Evolutionary conservation across 2,329 filamentous ascomycete genomes (phyloP).

Genomic region (Cercospora sojina): DNA sequence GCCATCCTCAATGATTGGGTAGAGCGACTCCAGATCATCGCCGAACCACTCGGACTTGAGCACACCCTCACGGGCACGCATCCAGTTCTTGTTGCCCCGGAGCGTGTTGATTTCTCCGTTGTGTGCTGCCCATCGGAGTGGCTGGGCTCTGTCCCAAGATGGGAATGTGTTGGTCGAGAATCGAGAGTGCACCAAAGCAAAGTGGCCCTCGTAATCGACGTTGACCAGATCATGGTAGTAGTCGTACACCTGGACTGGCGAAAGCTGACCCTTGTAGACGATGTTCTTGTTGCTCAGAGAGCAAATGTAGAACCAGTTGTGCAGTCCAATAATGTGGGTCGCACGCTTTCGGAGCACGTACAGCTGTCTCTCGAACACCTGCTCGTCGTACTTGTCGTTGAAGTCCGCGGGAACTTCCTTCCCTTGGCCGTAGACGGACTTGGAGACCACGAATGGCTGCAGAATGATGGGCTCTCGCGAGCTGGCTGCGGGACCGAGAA

Average conservation of each 20-base stretch:
- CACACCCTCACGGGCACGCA: conserved; percentile 92
- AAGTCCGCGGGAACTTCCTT: conserved; percentile 76
- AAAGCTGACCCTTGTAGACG: conserved; percentile 96
- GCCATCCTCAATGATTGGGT: conserved; percentile 93
- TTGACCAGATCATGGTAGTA: conserved; percentile 98
- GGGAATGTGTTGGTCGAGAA: conserved; percentile 99
- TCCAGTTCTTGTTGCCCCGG: conserved; percentile 99
- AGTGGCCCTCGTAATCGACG: conserved; percentile 95
- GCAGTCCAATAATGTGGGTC: conserved; percentile 88
- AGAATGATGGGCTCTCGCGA: conserved; percentile 94
- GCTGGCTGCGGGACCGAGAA: conserved; percentile 87
- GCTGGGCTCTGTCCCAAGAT: conserved; percentile 96
- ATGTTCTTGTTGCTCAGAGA: conserved; percentile 97
- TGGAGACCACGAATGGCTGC: conserved; percentile 90
- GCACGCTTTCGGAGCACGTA: conserved; percentile 93
- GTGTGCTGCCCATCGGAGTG: conserved; percentile 92
- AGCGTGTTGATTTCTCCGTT: conserved; percentile 99
- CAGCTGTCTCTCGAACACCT: conserved; percentile 85
- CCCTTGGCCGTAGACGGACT: conserved; percentile 78
- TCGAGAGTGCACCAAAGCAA: conserved; percentile 92
- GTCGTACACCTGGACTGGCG: conserved; percentile 92
- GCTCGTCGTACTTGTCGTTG: conserved; percentile 76
- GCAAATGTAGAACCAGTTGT: conserved; percentile 99
- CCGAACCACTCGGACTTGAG: conserved; percentile 91
- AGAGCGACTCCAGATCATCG: conserved; percentile 84